Evolutionary conservation across 225 moss, liverwort and hornwort genomes (phyloP).

Genomic region (Pleurozium schreberi): DNA sequence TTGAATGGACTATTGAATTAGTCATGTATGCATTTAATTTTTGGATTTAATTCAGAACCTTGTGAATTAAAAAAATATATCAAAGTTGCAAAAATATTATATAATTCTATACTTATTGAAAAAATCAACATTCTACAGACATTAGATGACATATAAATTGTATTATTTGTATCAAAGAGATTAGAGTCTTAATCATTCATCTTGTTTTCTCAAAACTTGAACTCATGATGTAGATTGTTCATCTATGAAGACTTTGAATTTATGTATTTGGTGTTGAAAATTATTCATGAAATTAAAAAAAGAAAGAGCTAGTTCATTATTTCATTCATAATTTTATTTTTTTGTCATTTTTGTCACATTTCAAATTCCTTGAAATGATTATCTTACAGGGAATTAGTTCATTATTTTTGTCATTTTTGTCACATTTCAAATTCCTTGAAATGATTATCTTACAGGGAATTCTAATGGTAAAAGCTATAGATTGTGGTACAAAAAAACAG

Average conservation of each 20-base stretch:
- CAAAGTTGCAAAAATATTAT: background rate
- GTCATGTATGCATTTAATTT: background rate
- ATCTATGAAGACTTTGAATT: no score
- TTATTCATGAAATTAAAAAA: background rate
- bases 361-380: background rate
- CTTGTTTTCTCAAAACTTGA: background rate
- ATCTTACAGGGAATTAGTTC: slow-evolving; percentile 46
- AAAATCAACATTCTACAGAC: background rate
- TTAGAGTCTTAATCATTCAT: background rate
- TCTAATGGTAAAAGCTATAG: slow-evolving; percentile 57
- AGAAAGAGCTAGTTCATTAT: no score
- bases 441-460: slow-evolving; percentile 26
- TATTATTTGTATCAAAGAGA: background rate
- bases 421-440: background rate
- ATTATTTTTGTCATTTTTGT: rapidly evolving
- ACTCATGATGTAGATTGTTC: background rate
- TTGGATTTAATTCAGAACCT: background rate
- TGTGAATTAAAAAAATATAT: background rate
- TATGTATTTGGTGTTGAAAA: background rate
- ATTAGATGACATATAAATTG: no score
- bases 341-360: no score
- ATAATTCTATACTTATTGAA: background rate
- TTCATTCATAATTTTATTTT: background rate
- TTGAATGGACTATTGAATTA: no score
- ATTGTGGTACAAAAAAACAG: slow-evolving; percentile 68